These are phyloP conservation scores for Zostera marina DNA, from an alignment of 116 monocot genomes.

Conservation along the genomic window DNA sequence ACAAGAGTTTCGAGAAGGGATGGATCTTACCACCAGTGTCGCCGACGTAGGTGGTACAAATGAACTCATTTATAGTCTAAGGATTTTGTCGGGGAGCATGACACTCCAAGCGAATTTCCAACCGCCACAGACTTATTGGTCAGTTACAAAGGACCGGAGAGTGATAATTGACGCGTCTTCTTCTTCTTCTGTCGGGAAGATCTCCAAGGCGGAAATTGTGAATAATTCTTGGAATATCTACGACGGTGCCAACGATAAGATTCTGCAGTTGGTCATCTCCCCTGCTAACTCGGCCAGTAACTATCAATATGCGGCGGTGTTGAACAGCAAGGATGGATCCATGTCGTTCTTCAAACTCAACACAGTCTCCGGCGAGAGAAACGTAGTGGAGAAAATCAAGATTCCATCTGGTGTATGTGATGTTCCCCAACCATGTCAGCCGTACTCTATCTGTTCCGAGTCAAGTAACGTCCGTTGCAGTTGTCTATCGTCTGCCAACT, in stretches of 20 bases:
- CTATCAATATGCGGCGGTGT: constrained; percentile 12
- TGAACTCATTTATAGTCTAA: constrained; percentile 5
- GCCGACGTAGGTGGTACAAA: not conserved
- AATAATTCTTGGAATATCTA: constrained; percentile 55
- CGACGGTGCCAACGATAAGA: constrained; percentile 14
- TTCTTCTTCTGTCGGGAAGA: not conserved
- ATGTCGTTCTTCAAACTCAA: constrained; percentile 26
- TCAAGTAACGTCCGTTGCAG: constrained; percentile 11
- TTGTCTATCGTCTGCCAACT: constrained; percentile 33
- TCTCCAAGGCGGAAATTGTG: constrained; percentile 21
- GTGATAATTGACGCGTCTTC: constrained; percentile 9
- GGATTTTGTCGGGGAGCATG: constrained; percentile 13
- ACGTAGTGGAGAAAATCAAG: not conserved
- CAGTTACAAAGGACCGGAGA: constrained; percentile 25
- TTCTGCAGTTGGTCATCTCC: constrained; percentile 19
- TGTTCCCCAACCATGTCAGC: constrained; percentile 31
- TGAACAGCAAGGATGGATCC: constrained; percentile 22
- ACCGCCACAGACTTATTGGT: constrained; percentile 35
- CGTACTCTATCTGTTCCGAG: constrained; percentile 34
- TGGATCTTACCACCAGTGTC: constrained; percentile 7
- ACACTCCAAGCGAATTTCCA: constrained; percentile 10
- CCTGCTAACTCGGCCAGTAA: constrained; percentile 1
- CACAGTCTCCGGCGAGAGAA: no score
- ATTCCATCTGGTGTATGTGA: constrained; percentile 30
- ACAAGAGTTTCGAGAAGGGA: constrained; percentile 11